These are phyloP conservation scores for Cercospora sp. DNA, from an alignment of 2,329 filamentous ascomycete species.

Conservation along the genomic window DNA sequence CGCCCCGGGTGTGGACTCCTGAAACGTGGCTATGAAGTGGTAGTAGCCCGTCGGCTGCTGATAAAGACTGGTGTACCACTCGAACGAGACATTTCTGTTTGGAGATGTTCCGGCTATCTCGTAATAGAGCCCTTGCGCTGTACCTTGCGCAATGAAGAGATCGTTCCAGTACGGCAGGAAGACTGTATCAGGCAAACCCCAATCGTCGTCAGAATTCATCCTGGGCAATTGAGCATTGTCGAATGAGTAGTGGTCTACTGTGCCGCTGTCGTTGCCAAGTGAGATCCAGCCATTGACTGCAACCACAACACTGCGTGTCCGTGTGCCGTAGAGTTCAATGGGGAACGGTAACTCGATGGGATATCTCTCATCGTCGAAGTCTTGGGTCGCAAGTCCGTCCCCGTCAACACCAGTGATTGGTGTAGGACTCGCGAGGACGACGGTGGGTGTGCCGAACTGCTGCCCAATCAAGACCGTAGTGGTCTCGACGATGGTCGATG, in stretches of 20 bases:
- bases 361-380: slow-evolving; percentile 11
- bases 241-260: slow-evolving; percentile 11
- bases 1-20: slow-evolving; percentile 3
- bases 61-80: slow-evolving; percentile 26
- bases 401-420: slow-evolving; percentile 1
- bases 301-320: background rate
- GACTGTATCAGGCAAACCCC: slow-evolving; percentile 12
- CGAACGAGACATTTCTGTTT: slow-evolving; percentile 22
- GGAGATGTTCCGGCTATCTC: slow-evolving; percentile 14
- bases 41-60: slow-evolving; percentile 9
- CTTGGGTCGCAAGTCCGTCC: slow-evolving; percentile 3
- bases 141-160: slow-evolving; percentile 24
- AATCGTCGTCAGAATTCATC: slow-evolving; percentile 11
- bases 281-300: slow-evolving; percentile 16
- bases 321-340: slow-evolving; percentile 1
- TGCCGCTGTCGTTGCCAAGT: slow-evolving; percentile 3
- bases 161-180: slow-evolving; percentile 30
- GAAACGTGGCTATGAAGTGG: slow-evolving; percentile 15
- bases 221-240: slow-evolving; percentile 11
- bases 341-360: slow-evolving; percentile 6
- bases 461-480: slow-evolving; percentile 14
- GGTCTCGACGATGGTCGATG: slow-evolving; percentile 2
- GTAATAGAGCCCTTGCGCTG: slow-evolving; percentile 29
- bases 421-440: slow-evolving; percentile 10
- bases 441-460: slow-evolving; percentile 8